These are phyloP conservation scores for Przewalskia tangutica DNA, from an alignment of 257 asterid genomes.

Conservation along the genomic window DNA sequence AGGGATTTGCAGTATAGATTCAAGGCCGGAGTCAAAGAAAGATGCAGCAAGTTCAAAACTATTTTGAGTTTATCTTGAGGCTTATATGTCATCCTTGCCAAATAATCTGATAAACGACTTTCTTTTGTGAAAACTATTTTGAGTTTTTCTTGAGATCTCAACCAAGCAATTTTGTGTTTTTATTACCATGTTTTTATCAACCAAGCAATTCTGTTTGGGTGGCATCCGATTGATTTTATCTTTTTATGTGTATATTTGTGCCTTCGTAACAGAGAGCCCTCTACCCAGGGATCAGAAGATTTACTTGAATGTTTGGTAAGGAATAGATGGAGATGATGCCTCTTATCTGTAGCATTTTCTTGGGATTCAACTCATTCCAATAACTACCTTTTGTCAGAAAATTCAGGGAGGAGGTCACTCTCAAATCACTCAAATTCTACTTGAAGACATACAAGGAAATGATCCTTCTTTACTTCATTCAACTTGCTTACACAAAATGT, in stretches of 20 bases:
- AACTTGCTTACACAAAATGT: not conserved
- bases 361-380: not conserved
- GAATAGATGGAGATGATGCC: not conserved
- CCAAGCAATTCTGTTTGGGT: not conserved
- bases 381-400: not conserved
- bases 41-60: not conserved
- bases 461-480: not conserved
- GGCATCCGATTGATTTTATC: not conserved
- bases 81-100: not conserved
- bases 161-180: not conserved
- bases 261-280: not conserved
- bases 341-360: not conserved
- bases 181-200: not conserved
- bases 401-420: not conserved
- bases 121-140: not conserved
- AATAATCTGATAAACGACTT: not conserved
- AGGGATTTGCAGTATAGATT: not conserved
- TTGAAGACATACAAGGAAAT: not conserved
- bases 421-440: not conserved
- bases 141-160: not conserved
- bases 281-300: not conserved
- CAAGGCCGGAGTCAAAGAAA: not conserved
- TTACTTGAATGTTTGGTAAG: not conserved
- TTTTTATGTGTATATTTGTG: not conserved
- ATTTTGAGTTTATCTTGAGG: not conserved